Evolutionary conservation across 257 asterid genomes (phyloP), one percentile per base, ranked within the genome.

Genomic region (Lithospermum erythrorhizon): DNA sequence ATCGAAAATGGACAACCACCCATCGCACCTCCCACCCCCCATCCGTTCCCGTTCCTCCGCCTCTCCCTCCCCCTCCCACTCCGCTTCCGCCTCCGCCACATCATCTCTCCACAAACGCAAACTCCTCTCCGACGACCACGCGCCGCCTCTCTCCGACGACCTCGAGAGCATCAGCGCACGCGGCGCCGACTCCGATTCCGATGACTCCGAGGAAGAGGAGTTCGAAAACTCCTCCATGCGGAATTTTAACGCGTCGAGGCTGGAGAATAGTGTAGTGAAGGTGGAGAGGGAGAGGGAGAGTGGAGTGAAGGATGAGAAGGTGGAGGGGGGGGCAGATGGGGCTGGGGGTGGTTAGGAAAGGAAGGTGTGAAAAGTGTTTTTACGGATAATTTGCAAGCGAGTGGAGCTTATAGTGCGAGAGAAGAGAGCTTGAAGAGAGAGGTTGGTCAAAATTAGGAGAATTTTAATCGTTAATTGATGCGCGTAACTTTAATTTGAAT

Each of bases 81-180:
- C 98, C n/a, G 95, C 96, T 17, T 82, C 98, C 55, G 97, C 98
- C 63, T 88, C 98, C 58, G 98, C 94, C 70, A 86, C 95, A 52
- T 93, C 98, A 16, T 82, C 97, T 6, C 73, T 93, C 65, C 96
- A 72, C 81, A 86, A 89, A 72, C 95, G 98, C 35, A 87, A 90
- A 77, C 72, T 81, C 52, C 80, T 75, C 24, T 72, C 94, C 55
- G 96, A 87, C 0, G 96, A 90, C 74, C 95, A 74, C 80, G 94
- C 86, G 57, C 96, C 89, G 61, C 94, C 90, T 5, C 83, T 90
- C 47, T 94, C 94, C 3, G 32, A 27, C 32, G 32, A 27, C 32
- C 32, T 27, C 32, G 32, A 27, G 2, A 27, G 32, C 32, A 27
- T 27, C 32, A 27, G 32, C 32, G 32, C 32, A 3, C 32, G 32